A percentile compares a stretch with the other conserved stretches of the same genome.
phyloP scores from a whole-genome alignment of 208 protist genomes.

The Trypanosoma conorhini region DNA sequence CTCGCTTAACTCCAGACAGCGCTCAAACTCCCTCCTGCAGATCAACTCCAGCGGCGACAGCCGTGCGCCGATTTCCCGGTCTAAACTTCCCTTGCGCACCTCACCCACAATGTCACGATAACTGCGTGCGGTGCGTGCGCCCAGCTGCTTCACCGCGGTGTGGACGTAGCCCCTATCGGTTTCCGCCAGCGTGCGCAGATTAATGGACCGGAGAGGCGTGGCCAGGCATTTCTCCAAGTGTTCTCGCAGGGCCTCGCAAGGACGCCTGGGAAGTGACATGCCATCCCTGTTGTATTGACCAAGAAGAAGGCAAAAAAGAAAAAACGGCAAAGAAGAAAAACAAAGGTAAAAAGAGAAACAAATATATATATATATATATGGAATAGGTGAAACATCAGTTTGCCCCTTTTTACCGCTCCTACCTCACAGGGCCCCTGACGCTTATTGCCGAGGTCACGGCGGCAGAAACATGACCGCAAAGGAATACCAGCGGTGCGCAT shows the following conservation, averaged over 20 bases:
- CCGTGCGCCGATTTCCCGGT: conserved; percentile 41
- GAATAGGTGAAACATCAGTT: background rate
- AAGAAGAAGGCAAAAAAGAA: conserved; percentile 16
- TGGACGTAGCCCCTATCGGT: conserved; percentile 29
- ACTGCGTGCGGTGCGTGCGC: conserved; percentile 70
- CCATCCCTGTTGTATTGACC: conserved; percentile 19
- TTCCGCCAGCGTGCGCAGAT: conserved; percentile 37
- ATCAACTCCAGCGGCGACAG: conserved; percentile 53
- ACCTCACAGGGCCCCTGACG: background rate
- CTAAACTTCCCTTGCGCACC: conserved; percentile 38
- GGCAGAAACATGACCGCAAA: background rate
- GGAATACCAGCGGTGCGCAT: background rate
- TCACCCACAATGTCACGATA: conserved; percentile 57
- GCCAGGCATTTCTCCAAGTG: conserved; percentile 44
- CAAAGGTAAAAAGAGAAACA: background rate
- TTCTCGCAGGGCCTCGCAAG: background rate
- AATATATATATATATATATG: conserved; percentile 7
- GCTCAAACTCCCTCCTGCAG: conserved; percentile 77
- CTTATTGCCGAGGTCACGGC: background rate
- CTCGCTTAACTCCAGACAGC: conserved; percentile 47
- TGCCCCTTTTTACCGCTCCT: background rate
- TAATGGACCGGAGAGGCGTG: conserved; percentile 48
- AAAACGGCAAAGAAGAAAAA: conserved; percentile 7
- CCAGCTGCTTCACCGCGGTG: conserved; percentile 48
- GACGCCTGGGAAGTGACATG: conserved; percentile 24